Base-by-base conservation (phyloP, 805 yeast genomes). In the Spathaspora arborariae region DNA sequence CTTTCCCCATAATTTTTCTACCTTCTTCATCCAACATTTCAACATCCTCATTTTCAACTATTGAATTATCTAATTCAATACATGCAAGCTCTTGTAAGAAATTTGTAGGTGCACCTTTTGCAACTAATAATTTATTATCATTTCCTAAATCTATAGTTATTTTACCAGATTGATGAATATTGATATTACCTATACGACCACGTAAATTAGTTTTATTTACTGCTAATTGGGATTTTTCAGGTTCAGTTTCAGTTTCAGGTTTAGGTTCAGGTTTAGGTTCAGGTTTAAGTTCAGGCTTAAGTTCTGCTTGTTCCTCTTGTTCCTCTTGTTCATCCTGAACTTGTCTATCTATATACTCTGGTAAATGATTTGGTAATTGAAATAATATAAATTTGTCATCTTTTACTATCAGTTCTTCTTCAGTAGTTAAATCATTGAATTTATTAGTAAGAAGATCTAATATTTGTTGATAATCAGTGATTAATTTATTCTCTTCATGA, bases 141-240 rank as follows among this genome's bases (percentile, higher is more conserved):
- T 81, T 78, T 11, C 96, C 96, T 34, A 92, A 68, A 49, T 80
- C 77, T 63, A 91, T 76, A 3, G 95, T 75, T 18, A 89, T 63
- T 59, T 79, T 87, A 2, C 98, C 98, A 1, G 96, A 88, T 57
- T 83, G 79, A 62, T 91, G 97, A 40, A 84, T 72, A 46, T 92
- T 79, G 27, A 92, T 58, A 8, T 78, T 73, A 5, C 97, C 97
- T 34, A 89, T 74, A 45, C 72, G 72, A 1, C 97, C 97, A 8
- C 52, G 53, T 56, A 45, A 4, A 1, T 24, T 16, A 7, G 45
- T 20, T 13, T 30, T 26, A 20, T 42, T 45, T 7, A 36, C 34
- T 10, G 44, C 41, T 26, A 41, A 11, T 22, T n/a, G 13, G 6
- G 43, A 46, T n/a, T n/a, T n/a, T n/a, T n/a, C n/a, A 30, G 35